These are phyloP conservation scores for Pyropia yezoensis DNA, from an alignment of 23 red algal genomes.

Conservation along the genomic window DNA sequence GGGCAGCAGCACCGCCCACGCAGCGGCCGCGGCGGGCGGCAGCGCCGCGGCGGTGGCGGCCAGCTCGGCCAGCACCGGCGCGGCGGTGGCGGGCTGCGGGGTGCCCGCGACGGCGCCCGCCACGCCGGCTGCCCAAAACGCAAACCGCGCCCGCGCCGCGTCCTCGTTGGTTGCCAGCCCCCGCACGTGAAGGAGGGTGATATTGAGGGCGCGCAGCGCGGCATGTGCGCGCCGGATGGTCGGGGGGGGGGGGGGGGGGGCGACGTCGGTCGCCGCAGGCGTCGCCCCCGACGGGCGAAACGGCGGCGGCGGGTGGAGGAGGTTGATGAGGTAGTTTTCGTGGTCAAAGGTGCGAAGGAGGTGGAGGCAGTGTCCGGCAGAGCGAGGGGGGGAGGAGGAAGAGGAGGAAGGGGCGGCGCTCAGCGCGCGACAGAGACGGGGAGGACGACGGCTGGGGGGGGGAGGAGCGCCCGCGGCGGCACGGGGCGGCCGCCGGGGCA, in stretches of 20 bases:
- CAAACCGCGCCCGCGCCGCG: slow-evolving; percentile 25
- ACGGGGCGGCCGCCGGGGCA: too few species aligned
- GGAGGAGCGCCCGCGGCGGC: too few species aligned
- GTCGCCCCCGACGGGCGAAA: too few species aligned
- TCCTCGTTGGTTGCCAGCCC: slow-evolving; percentile 51
- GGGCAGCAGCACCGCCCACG: too few species aligned
- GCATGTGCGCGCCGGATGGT: slow-evolving; percentile 16
- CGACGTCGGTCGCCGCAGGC: too few species aligned
- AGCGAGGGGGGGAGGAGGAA: too few species aligned
- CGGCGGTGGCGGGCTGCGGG: slow-evolving; percentile 7
- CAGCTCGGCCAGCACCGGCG: slow-evolving; percentile 35
- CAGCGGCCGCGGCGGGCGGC: too few species aligned
- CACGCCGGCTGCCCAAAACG: slow-evolving; percentile 33
- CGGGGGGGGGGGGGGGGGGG: background rate
- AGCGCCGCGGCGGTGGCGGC: background rate
- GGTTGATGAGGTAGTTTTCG: slow-evolving; percentile 56
- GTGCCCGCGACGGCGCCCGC: background rate
- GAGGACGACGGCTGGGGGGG: too few species aligned
- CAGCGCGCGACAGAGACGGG: too few species aligned
- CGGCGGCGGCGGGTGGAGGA: slow-evolving; percentile 14
- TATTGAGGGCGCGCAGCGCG: slow-evolving; percentile 46
- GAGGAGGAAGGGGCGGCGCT: too few species aligned
- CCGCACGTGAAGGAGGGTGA: slow-evolving; percentile 43
- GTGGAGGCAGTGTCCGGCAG: background rate
- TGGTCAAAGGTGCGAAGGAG: slow-evolving; percentile 17